phyloP scores from a whole-genome alignment of 441 rosid species.

The Flueggea neowawraea region DNA sequence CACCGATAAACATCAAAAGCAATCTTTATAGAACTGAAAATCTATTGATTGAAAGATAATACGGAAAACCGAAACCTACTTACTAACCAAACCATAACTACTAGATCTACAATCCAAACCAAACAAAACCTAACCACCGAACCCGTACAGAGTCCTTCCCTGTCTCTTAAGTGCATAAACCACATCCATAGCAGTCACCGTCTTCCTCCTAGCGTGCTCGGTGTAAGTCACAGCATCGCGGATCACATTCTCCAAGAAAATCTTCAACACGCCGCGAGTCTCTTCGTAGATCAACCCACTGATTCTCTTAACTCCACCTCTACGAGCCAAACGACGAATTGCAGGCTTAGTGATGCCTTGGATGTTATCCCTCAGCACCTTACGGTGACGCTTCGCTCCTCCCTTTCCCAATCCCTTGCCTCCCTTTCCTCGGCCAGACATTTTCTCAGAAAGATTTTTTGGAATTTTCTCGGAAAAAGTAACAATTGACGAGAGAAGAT shows the following conservation, averaged over 20 bases:
- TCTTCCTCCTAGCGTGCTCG: conserved; percentile 10
- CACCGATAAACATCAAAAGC: too few relatives aligned
- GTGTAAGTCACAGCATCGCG: conserved; percentile 7
- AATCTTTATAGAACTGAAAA: too few relatives aligned
- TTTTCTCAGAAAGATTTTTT: neutral
- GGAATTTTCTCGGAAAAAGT: neutral
- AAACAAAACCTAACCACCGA: conserved; percentile 2
- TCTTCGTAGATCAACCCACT: conserved; percentile 9
- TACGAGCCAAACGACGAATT: conserved; percentile 7
- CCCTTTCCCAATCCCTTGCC: conserved; percentile 9
- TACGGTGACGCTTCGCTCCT: conserved; percentile 11
- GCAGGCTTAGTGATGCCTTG: conserved; percentile 10
- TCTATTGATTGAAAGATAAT: too few relatives aligned
- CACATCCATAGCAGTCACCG: conserved; percentile 10
- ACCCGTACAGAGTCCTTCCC: conserved; percentile 4
- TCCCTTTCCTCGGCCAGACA: conserved; percentile 10
- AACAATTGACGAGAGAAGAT: neutral
- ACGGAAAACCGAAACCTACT: too few relatives aligned
- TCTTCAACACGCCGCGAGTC: conserved; percentile 5
- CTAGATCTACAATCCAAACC: too few relatives aligned
- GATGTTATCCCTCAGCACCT: conserved; percentile 4
- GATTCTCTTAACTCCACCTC: conserved; percentile 8
- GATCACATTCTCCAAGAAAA: conserved; percentile 10
- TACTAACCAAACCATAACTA: too few relatives aligned
- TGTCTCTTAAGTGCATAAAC: conserved; percentile 4